These are phyloP conservation scores for Macrolepiota dolichaula DNA, from an alignment of 768 basidiomycete genomes.

Conservation along the genomic window DNA sequence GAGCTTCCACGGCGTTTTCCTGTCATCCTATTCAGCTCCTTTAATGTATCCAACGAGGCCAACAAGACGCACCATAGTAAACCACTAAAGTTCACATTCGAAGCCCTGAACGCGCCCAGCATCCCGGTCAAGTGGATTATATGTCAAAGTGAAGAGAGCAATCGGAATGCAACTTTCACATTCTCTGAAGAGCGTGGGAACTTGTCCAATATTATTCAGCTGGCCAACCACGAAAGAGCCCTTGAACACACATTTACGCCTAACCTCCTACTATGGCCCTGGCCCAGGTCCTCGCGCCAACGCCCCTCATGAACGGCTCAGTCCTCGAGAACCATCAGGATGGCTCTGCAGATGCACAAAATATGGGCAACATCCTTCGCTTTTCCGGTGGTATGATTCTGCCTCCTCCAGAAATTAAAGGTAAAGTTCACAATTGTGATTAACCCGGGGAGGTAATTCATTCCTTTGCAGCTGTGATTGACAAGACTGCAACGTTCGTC, in stretches of 20 bases:
- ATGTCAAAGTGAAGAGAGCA: conserved; percentile 8
- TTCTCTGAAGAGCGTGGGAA: conserved; percentile 28
- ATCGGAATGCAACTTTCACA: conserved; percentile 2
- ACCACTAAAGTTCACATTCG: conserved; percentile 65
- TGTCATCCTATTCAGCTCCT: conserved; percentile 23
- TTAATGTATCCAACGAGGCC: not conserved
- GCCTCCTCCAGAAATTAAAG: conserved; percentile 94
- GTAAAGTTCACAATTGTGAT: conserved; percentile 30
- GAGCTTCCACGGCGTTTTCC: conserved; percentile 95
- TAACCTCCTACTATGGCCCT: conserved; percentile 20
- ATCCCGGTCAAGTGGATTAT: conserved; percentile 33
- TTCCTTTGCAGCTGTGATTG: conserved; percentile 72
- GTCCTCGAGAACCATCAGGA: conserved; percentile 17
- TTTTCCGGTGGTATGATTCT: conserved; percentile 88
- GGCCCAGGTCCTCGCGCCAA: conserved; percentile 31
- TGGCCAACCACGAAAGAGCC: not conserved
- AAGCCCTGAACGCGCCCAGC: conserved; percentile 85
- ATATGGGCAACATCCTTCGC: conserved; percentile 33
- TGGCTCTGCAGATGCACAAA: conserved; percentile 39
- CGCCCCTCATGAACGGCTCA: not conserved
- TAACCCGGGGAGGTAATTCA: not conserved
- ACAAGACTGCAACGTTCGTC: conserved; percentile 89
- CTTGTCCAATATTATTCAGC: not conserved
- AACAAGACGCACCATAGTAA: conserved; percentile 69
- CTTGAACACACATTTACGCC: not conserved